Base-by-base conservation (phyloP, 352 stramenopile species). In the Phytophthora cryptogea region DNA sequence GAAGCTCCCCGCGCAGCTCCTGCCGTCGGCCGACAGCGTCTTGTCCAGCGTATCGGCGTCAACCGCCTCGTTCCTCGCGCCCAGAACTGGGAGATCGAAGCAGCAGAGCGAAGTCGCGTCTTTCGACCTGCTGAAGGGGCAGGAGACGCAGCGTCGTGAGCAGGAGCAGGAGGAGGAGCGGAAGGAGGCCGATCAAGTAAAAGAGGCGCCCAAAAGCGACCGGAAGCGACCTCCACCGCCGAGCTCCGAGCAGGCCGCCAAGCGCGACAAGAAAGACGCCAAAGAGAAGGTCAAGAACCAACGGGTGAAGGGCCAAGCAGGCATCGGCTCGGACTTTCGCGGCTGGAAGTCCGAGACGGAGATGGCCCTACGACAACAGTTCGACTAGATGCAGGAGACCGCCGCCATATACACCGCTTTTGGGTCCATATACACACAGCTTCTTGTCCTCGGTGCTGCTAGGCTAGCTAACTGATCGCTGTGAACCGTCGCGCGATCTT, bases 201-300 rank as follows among this genome's bases (percentile, higher is more conserved):
- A 45, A n/a, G n/a, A n/a, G n/a, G n/a, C 17, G 30, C 41, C 27
- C 27, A 51, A 36, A 45, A 43, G 14, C 54, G 61, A 54, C 13
- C 45, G 52, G 20, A 78, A 73, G 39, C 48, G 62, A 4, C 65
- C 42, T 35, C 33, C 26, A 20, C 51, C 35, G 9, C 7, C 42
- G 8, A 39, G n/a, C n/a, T n/a, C n/a, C n/a, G 27, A 56, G 16
- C 27, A 37, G 9, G 17, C 33, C 2, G 32, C 36, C 9, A 80
- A 71, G 48, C 59, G 64, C 8, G 74, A 78, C 26, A 80, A 80
- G 54, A 60, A 59, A 51, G 70, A 73, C 36, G 79, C 68, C 33
- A 94, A 92, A 47, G 86, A 92, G 32, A 78, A 79, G 10, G 80
- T 92, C 10, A 94, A 92, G 59, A 63, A 64, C 17, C 86, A 94